Base-by-base conservation (phyloP, 176 grass and related monocot species). In the Musa itinerans region DNA sequence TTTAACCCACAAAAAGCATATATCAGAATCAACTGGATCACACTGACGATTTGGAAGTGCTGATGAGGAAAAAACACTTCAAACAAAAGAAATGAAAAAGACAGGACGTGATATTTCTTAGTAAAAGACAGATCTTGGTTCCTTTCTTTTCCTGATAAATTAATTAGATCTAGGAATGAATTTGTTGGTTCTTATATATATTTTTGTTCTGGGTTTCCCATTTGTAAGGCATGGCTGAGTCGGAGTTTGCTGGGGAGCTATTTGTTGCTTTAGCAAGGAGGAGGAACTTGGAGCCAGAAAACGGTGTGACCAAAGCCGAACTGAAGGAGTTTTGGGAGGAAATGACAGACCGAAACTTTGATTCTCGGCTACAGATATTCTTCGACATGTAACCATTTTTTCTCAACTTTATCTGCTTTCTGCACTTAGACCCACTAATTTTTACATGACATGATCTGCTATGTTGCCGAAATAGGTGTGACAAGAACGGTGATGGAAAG, bases 401-500 rank as follows among this genome's bases (percentile, higher is more conserved):
- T 76, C 9, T 21, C 65, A 27, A 19, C 53, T 54, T 50, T 73
- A 80, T 62, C 43, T 74, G 9, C 8, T 15, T 17, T 54, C 10
- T 62, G 48, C 2, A 24, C 52, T 70, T 8, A 70, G 9, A 34
- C 11, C n/a, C 29, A n/a, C 27, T 9, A 50, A 70, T 19, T 20
- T 70, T 11, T 49, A n/a, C 10, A n/a, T 51, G 48, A 70, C 27
- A 10, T 21, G 70, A 58, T 26, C 21, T 53, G 48, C 1, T 54
- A 15, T 66, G 71, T 20, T 21, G 1, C n/a, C 51, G 8, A 70
- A 65, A 72, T 80, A 99, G 96, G 96, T 99, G 96, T 73, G 96
- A 99, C 78, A 99, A 99, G 83, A 99, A 99, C 51, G 96, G 96
- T 55, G 96, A 99, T 83, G 96, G 96, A 76, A 95, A 95, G 82